phyloP scores from a whole-genome alignment of 345 rosid genomes.

The Aurinia saxatilis region DNA sequence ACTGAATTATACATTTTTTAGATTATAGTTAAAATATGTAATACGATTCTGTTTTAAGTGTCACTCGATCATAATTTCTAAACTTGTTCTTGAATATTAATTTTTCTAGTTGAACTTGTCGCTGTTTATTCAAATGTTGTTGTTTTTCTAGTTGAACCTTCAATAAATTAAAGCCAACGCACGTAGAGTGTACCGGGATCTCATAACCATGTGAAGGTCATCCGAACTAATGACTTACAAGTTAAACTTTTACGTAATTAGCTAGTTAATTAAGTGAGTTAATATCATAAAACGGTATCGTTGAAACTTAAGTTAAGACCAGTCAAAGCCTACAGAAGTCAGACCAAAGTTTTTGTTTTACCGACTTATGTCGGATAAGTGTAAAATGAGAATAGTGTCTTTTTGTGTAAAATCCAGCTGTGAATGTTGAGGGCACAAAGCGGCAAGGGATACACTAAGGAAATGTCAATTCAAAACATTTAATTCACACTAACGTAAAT shows the following conservation, averaged over 20 bases:
- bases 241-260: conserved; percentile 1
- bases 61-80: too few relatives aligned
- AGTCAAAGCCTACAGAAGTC: conserved; percentile 23
- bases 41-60: too few relatives aligned
- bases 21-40: too few relatives aligned
- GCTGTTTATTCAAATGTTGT: too few relatives aligned
- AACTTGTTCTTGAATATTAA: too few relatives aligned
- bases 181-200: conserved; percentile 13
- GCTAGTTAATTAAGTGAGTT: background rate
- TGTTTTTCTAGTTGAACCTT: too few relatives aligned
- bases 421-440: conserved; percentile 22
- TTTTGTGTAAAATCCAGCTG: conserved; percentile 17
- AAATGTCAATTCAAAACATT: conserved; percentile 31
- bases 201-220: background rate
- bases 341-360: conserved; percentile 24
- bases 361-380: conserved; percentile 28
- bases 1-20: too few relatives aligned
- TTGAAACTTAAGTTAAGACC: conserved; percentile 10
- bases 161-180: background rate
- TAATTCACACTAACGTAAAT: conserved; percentile 16
- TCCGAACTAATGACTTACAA: background rate
- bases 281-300: conserved; percentile 5
- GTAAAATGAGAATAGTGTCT: conserved; percentile 4
- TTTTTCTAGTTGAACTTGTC: too few relatives aligned
- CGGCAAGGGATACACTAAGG: conserved; percentile 27